phyloP scores from a whole-genome alignment of 2,329 filamentous ascomycete species.

The Bipolaris zeicola region DNA sequence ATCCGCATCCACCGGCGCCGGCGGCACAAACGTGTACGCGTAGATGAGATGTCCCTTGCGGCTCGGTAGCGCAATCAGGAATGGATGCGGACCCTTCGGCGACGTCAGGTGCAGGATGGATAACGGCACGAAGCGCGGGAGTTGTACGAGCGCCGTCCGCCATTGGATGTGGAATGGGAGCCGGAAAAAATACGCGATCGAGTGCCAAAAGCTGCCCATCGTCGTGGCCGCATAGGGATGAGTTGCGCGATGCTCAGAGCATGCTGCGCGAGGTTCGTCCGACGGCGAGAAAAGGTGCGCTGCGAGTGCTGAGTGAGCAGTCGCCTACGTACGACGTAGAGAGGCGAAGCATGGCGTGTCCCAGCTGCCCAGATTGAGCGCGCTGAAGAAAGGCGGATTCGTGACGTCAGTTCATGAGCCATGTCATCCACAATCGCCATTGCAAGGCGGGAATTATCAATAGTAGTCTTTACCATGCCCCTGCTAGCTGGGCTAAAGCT shows the following conservation, averaged over 20 bases:
- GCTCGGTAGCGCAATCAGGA: conserved; percentile 49
- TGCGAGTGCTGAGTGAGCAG: conserved; percentile 12
- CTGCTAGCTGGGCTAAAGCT: conserved; percentile 8
- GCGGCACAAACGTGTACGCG: conserved; percentile 51
- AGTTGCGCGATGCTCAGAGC: conserved; percentile 7
- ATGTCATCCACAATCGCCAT: neutral
- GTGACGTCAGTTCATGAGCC: conserved; percentile 14
- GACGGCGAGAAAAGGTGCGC: neutral
- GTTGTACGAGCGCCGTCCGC: conserved; percentile 46
- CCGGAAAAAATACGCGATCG: conserved; percentile 45
- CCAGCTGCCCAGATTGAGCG: conserved; percentile 8
- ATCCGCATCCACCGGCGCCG: conserved; percentile 37
- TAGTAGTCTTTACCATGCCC: neutral
- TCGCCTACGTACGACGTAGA: neutral
- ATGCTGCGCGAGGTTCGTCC: conserved; percentile 6
- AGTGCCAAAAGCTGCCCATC: conserved; percentile 41
- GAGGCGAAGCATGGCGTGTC: conserved; percentile 8
- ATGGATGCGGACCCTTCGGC: conserved; percentile 51
- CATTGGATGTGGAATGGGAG: conserved; percentile 42
- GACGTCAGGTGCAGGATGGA: conserved; percentile 48
- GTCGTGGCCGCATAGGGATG: conserved; percentile 12
- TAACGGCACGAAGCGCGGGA: conserved; percentile 47
- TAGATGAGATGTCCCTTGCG: conserved; percentile 47
- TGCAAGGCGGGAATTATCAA: conserved; percentile 1
- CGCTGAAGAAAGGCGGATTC: conserved; percentile 8